A percentile compares a stretch with the other conserved stretches of the same genome.
Evolutionary conservation across 2,329 filamentous ascomycete species (phyloP).

Genomic region (Penicillium glabrum): DNA sequence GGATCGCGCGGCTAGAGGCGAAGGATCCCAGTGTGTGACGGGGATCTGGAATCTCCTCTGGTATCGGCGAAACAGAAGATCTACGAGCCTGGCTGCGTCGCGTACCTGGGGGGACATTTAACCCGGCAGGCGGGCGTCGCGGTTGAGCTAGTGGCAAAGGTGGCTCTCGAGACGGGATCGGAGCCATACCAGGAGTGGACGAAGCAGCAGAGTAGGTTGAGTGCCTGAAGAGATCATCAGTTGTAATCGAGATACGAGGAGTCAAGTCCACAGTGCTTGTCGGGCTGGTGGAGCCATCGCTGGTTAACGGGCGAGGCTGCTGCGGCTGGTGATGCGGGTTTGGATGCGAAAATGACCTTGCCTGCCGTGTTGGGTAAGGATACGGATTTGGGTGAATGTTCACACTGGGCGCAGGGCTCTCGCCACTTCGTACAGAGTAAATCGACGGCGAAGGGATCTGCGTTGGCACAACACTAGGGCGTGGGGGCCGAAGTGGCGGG

Average conservation of each 20-base stretch:
- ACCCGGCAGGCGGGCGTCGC: constrained; percentile 26
- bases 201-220: constrained; percentile 29
- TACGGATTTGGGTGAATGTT: constrained; percentile 4
- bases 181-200: constrained; percentile 31
- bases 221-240: constrained; percentile 30
- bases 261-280: constrained; percentile 23
- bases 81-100: constrained; percentile 55
- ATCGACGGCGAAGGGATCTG: constrained; percentile 38
- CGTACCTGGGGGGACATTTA: constrained; percentile 28
- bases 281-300: constrained; percentile 20
- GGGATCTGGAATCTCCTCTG: constrained; percentile 63
- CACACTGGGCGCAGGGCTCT: constrained; percentile 25
- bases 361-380: constrained; percentile 18
- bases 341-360: constrained; percentile 30
- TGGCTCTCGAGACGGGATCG: constrained; percentile 21
- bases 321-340: constrained; percentile 17
- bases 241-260: constrained; percentile 27
- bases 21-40: constrained; percentile 58
- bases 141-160: constrained; percentile 20
- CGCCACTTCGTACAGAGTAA: constrained; percentile 32
- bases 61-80: constrained; percentile 73
- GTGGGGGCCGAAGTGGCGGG: constrained; percentile 43
- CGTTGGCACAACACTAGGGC: constrained; percentile 31
- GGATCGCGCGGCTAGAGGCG: constrained; percentile 70
- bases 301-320: constrained; percentile 15